These are phyloP conservation scores for Mycena sp. DNA, from an alignment of 1,284 basidiomycete genomes.

Conservation along the genomic window DNA sequence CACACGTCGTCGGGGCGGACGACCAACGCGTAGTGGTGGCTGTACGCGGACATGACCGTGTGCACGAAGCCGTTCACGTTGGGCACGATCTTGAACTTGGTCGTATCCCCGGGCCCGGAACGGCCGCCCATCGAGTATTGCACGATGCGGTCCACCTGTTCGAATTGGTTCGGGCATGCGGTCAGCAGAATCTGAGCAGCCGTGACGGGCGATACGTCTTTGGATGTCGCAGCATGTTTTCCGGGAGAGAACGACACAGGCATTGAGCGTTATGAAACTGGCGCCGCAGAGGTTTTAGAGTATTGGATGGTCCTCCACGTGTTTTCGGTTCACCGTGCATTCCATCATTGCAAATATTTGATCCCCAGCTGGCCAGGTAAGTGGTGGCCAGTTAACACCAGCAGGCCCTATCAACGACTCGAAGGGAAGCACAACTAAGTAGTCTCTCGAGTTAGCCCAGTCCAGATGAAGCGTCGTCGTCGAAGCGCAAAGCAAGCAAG, in stretches of 20 bases:
- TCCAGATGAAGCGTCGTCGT: too few relatives aligned
- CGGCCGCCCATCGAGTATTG: not conserved
- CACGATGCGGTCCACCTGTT: not conserved
- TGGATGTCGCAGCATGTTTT: not conserved
- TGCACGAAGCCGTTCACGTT: slow-evolving; percentile 31
- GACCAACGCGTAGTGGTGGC: slow-evolving; percentile 29
- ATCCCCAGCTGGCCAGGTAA: too few relatives aligned
- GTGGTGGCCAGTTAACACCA: too few relatives aligned
- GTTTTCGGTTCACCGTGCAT: too few relatives aligned
- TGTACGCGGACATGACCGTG: slow-evolving; percentile 32
- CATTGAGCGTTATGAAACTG: too few relatives aligned
- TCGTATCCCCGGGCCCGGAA: not conserved
- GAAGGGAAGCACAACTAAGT: too few relatives aligned
- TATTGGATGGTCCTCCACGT: too few relatives aligned
- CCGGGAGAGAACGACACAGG: not conserved
- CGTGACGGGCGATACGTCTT: not conserved
- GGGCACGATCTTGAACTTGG: not conserved
- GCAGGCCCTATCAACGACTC: too few relatives aligned
- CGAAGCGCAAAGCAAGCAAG: too few relatives aligned
- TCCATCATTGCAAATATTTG: too few relatives aligned
- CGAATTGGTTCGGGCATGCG: not conserved
- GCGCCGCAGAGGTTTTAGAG: too few relatives aligned
- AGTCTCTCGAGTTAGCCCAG: too few relatives aligned
- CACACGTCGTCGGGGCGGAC: slow-evolving; percentile 37
- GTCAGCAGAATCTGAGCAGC: not conserved